phyloP scores from a whole-genome alignment of 805 yeast genomes.

The Jamesozyma lodderae region DNA sequence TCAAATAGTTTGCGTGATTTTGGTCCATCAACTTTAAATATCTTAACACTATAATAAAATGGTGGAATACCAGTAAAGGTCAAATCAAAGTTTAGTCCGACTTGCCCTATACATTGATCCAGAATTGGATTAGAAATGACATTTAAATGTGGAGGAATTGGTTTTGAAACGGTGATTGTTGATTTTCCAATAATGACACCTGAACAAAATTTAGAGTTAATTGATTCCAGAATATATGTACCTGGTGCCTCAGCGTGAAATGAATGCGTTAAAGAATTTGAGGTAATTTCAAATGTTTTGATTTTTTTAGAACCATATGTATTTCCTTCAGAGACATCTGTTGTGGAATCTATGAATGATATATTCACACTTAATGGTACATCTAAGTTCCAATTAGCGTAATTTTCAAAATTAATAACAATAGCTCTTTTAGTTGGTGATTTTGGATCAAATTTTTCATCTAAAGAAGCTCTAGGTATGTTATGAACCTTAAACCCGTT shows the following conservation, averaged over 20 bases:
- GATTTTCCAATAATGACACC: conserved; percentile 55
- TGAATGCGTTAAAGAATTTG: conserved; percentile 24
- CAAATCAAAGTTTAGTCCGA: conserved; percentile 71
- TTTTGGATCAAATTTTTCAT: conserved; percentile 32
- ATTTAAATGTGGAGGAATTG: conserved; percentile 43
- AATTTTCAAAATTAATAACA: conserved; percentile 25
- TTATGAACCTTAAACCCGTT: conserved; percentile 46
- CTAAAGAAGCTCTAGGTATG: conserved; percentile 43
- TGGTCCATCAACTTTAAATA: conserved; percentile 40
- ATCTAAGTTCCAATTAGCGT: conserved; percentile 19
- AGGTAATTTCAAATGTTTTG: conserved; percentile 9
- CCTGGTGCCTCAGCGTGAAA: conserved; percentile 53
- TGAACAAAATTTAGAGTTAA: conserved; percentile 54
- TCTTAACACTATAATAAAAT: conserved; percentile 54
- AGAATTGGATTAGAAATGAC: conserved; percentile 44
- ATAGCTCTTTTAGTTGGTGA: conserved; percentile 34
- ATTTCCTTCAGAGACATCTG: too few species aligned
- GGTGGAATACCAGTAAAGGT: conserved; percentile 73
- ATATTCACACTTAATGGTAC: conserved; percentile 32
- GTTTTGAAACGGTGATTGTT: conserved; percentile 45
- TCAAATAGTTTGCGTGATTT: conserved; percentile 27
- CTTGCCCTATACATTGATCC: conserved; percentile 87
- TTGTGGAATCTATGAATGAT: conserved; percentile 23
- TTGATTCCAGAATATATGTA: conserved; percentile 44
- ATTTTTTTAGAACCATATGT: conserved; percentile 17